Percentiles rank a stretch among this genome's conserved stretches.
Conservation (phyloP, 768 basidiomycete species). For the Pulveroboletus sp. region DNA sequence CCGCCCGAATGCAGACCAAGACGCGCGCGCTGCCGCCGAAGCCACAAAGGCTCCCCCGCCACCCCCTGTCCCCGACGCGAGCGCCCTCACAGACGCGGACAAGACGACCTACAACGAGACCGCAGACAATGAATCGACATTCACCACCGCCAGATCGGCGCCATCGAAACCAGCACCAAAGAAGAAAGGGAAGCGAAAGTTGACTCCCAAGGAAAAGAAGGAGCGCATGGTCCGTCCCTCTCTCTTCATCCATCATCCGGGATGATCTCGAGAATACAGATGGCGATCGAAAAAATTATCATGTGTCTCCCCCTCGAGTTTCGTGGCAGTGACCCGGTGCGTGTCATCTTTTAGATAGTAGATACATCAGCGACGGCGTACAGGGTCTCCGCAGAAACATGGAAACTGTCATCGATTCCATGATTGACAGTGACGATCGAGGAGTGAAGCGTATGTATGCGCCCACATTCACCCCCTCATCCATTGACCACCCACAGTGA, state of each 20-base stretch:
- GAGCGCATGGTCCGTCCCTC: conserved; percentile 58
- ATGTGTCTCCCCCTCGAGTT: conserved; percentile 84
- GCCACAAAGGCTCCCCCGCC: conserved; percentile 43
- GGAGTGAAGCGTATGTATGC: conserved; percentile 58
- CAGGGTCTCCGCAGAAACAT: conserved; percentile 73
- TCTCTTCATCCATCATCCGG: background rate
- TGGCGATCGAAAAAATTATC: conserved; percentile 67
- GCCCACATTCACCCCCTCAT: background rate
- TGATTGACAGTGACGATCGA: conserved; percentile 60
- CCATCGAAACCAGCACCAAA: conserved; percentile 40
- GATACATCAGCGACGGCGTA: background rate
- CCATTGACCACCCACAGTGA: conserved; percentile 44
- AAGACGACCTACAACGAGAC: conserved; percentile 30
- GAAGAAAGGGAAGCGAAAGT: conserved; percentile 60
- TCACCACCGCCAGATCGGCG: conserved; percentile 29
- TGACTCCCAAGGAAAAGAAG: conserved; percentile 79
- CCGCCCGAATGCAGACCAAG: conserved; percentile 47
- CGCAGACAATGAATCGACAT: conserved; percentile 34
- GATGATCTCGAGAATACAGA: conserved; percentile 26
- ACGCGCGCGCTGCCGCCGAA: conserved; percentile 49
- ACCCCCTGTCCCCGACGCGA: conserved; percentile 14
- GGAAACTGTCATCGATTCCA: conserved; percentile 73
- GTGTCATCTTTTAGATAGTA: conserved; percentile 32
- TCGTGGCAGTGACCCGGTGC: conserved; percentile 79
- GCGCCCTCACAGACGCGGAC: conserved; percentile 23